Evolutionary conservation across 202 grass and related monocot species (phyloP), one percentile per base, ranked within the genome.

Genomic region (Schoenoplectus triqueter): DNA sequence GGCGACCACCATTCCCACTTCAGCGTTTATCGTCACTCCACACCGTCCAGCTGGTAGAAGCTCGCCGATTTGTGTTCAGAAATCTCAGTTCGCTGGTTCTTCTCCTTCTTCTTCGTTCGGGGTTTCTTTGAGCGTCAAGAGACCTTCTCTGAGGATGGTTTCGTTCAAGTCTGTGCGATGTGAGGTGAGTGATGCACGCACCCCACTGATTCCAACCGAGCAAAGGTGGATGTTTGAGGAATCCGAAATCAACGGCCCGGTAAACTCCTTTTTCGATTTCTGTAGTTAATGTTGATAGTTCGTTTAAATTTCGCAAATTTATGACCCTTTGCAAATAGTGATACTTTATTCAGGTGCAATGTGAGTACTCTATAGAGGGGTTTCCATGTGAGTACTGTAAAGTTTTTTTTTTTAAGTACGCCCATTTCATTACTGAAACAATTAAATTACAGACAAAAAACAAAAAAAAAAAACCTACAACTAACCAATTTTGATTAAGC

Each of bases 161-260:
- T 73, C 81, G 44, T 10, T 86, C 83, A 55, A 74, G 17, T 21
- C 87, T 55, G 87, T 92, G 81, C 88, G 91, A 46, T 86, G 88
- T 78, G 86, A 95, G 88, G 88, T 86, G 85, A 85, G 80, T 20
- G 87, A 89, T 75, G 54, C 84, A 9, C 84, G 82, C 42, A 21
- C 82, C n/a, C 71, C 87, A 44, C 48, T 88, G 54, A 84, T 98
- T 46, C 90, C 93, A 48, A 84, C 91, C n/a, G 95, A 98, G 81
- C 73, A 98, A 89, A 80, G 92, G 7, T 98, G 92, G 89, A 98
- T 98, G 95, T 98, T 90, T 80, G 95, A 98, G 73, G 95, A 89
- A 39, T 82, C 85, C 67, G 91, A 98, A 68, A 92, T 92, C 50
- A 90, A 89, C 45, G 95, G 95, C 47, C 92, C 95, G 55, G 95